Evolutionary conservation across 495 filamentous ascomycete species (phyloP).

Genomic region (Pyronema domesticum): DNA sequence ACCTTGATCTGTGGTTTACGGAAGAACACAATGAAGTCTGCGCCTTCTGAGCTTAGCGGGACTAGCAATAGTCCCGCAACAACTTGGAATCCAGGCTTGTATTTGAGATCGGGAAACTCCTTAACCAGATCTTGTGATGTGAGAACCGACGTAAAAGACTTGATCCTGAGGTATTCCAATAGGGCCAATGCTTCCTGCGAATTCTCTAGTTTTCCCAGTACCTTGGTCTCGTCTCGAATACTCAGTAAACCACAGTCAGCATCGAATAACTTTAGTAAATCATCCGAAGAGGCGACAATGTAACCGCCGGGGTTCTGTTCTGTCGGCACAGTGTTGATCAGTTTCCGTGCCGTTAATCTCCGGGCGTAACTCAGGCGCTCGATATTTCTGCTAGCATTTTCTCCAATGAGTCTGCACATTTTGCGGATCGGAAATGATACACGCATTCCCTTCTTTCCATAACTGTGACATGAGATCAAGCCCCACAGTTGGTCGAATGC

Average conservation of each 20-base stretch:
- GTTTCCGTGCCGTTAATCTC: slow-evolving; percentile 60
- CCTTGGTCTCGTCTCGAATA: slow-evolving; percentile 75
- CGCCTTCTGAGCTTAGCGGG: slow-evolving; percentile 56
- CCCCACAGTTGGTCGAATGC: slow-evolving; percentile 78
- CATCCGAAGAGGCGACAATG: slow-evolving; percentile 79
- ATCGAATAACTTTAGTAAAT: slow-evolving; percentile 69
- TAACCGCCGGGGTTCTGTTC: slow-evolving; percentile 76
- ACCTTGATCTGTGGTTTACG: slow-evolving; percentile 46
- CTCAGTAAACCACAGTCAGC: slow-evolving; percentile 77
- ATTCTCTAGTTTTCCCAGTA: slow-evolving; percentile 55
- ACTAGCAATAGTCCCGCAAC: slow-evolving; percentile 75
- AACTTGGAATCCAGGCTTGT: slow-evolving; percentile 58
- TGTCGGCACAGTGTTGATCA: slow-evolving; percentile 63
- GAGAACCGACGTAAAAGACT: slow-evolving; percentile 56
- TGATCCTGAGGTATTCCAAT: slow-evolving; percentile 68
- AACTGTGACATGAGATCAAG: slow-evolving; percentile 72
- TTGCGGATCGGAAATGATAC: slow-evolving; percentile 83
- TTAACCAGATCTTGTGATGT: slow-evolving; percentile 56
- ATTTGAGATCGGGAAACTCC: slow-evolving; percentile 73
- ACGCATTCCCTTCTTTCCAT: slow-evolving; percentile 61
- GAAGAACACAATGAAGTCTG: slow-evolving; percentile 87
- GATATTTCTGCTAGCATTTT: slow-evolving; percentile 73
- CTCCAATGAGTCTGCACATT: slow-evolving; percentile 83
- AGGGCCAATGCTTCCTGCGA: slow-evolving; percentile 73
- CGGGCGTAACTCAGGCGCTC: slow-evolving; percentile 78